Percentiles rank a stretch among this genome's conserved stretches.
These are phyloP conservation scores for Aphanomyces astaci DNA, from an alignment of 352 stramenopile genomes.

Conservation along the genomic window DNA sequence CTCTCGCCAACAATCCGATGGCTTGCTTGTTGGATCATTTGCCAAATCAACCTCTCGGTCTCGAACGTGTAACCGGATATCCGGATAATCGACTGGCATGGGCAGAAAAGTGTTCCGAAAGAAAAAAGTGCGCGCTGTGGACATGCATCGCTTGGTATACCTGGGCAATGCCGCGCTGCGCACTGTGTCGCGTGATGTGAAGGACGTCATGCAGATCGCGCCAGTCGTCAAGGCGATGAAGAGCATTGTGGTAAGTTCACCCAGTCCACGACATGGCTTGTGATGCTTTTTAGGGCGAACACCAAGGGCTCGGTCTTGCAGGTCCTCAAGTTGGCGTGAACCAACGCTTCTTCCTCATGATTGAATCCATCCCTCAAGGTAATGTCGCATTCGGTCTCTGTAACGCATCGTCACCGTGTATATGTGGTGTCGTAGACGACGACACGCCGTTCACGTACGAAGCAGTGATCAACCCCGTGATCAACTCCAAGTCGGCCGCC, in stretches of 20 bases:
- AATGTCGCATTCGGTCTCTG: slow-evolving; percentile 41
- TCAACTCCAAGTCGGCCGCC: slow-evolving; percentile 40
- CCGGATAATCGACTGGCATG: slow-evolving; percentile 2
- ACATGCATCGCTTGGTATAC: slow-evolving; percentile 19
- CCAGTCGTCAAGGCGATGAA: slow-evolving; percentile 54
- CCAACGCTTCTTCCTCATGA: slow-evolving; percentile 75
- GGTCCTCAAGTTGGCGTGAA: slow-evolving; percentile 70
- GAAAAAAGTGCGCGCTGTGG: neutral
- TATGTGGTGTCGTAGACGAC: slow-evolving; percentile 29
- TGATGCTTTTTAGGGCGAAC: slow-evolving; percentile 34
- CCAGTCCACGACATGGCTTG: neutral
- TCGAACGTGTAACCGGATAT: neutral
- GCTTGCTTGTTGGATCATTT: neutral
- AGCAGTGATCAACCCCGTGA: slow-evolving; percentile 69
- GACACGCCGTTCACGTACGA: slow-evolving; percentile 38
- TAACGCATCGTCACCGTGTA: slow-evolving; percentile 25
- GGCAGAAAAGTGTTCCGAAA: neutral
- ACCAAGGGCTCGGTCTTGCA: slow-evolving; percentile 66
- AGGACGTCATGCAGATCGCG: slow-evolving; percentile 42
- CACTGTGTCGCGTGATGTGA: slow-evolving; percentile 57
- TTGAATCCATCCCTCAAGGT: slow-evolving; percentile 40
- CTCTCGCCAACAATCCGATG: neutral
- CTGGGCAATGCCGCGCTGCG: slow-evolving; percentile 37
- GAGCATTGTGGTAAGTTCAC: slow-evolving; percentile 10
- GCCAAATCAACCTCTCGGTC: neutral